phyloP scores from a whole-genome alignment of 176 grass and related monocot species.

The Triticum urartu region DNA sequence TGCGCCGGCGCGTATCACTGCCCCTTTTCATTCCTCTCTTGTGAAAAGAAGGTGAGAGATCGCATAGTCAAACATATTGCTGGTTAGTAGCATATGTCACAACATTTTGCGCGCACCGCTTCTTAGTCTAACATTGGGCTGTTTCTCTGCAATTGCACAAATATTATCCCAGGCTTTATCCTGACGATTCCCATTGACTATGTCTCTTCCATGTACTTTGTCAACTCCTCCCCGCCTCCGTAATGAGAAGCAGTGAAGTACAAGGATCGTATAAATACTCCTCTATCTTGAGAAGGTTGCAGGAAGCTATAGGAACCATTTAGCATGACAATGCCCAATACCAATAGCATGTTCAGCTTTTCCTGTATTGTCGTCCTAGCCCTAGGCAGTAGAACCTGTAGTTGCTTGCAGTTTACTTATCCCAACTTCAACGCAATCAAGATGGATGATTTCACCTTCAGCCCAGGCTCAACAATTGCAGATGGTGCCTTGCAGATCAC shows the following conservation, averaged over 20 bases:
- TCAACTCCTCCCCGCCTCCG: neutral
- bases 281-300: neutral
- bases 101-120: neutral
- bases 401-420: neutral
- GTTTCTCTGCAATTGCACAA: neutral
- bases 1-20: too few species aligned
- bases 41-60: too few species aligned
- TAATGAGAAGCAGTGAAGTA: neutral
- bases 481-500: too few species aligned
- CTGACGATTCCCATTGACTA: neutral
- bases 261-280: neutral
- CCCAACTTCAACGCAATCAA: neutral
- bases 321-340: neutral
- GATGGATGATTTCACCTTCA: neutral
- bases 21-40: too few species aligned
- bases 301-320: neutral
- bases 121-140: neutral
- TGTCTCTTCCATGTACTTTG: neutral
- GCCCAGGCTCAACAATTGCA: too few species aligned
- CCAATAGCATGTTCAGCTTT: neutral
- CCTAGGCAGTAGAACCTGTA: neutral
- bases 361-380: conserved; percentile 8
- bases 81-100: too few species aligned
- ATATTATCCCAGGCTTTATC: too few species aligned
- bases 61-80: too few species aligned